phyloP scores from a whole-genome alignment of 2,329 filamentous ascomycete genomes.

The Aspergillus brasiliensis region DNA sequence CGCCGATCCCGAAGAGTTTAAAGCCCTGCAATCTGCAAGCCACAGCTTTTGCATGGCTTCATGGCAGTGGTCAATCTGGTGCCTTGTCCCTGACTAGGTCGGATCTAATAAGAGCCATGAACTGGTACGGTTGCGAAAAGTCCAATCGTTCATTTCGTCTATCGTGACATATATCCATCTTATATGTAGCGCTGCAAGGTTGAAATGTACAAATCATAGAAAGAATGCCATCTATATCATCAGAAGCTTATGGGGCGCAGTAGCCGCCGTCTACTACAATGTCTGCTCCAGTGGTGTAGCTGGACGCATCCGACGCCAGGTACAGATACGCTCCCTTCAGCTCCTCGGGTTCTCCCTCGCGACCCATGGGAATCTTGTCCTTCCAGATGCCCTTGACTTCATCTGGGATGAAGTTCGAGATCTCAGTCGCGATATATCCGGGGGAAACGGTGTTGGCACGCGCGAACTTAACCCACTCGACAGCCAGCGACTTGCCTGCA shows the following conservation, averaged over 20 bases:
- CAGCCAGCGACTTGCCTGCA: constrained; percentile 67
- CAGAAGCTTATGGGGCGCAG: constrained; percentile 26
- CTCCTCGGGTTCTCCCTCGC: constrained; percentile 72
- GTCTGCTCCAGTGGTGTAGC: constrained; percentile 76
- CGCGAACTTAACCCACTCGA: constrained; percentile 77
- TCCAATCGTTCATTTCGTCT: too few relatives aligned
- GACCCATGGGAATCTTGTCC: constrained; percentile 77
- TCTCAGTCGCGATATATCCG: constrained; percentile 75
- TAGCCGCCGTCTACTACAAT: constrained; percentile 78
- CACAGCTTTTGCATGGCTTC: background rate
- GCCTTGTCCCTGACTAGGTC: background rate
- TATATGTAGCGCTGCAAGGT: too few relatives aligned
- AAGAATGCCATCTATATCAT: too few relatives aligned
- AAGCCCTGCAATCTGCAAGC: background rate
- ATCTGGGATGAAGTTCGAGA: constrained; percentile 64
- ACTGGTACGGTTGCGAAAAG: too few relatives aligned
- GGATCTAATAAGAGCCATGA: too few relatives aligned
- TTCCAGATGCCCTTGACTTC: constrained; percentile 74
- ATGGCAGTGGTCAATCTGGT: background rate
- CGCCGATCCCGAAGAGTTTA: background rate
- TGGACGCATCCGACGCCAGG: constrained; percentile 78
- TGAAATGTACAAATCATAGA: too few relatives aligned
- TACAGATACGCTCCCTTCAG: constrained; percentile 83
- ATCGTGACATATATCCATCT: too few relatives aligned
- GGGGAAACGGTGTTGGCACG: constrained; percentile 72